These are phyloP conservation scores for Scleroderma citrinum DNA, from an alignment of 768 basidiomycete species.

Conservation along the genomic window DNA sequence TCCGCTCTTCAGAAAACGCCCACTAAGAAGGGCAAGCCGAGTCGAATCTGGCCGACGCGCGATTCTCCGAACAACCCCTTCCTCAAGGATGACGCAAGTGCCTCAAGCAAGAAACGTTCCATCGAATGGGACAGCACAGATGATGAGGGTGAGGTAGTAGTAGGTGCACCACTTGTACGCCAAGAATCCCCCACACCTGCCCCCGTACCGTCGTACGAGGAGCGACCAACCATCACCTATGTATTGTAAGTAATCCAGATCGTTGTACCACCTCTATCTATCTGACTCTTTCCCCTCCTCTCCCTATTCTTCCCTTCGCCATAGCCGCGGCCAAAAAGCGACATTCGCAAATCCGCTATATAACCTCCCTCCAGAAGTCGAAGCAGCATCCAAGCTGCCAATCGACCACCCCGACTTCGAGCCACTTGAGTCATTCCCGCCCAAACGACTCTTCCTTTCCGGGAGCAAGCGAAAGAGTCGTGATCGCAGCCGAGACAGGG, in stretches of 20 bases:
- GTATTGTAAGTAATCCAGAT: constrained; percentile 56
- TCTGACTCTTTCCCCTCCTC: constrained; percentile 3
- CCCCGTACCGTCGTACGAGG: constrained; percentile 31
- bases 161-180: constrained; percentile 28
- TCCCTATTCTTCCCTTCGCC: neutral
- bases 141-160: constrained; percentile 29
- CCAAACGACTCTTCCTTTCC: constrained; percentile 51
- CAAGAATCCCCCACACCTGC: constrained; percentile 32
- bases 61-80: constrained; percentile 75
- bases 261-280: neutral
- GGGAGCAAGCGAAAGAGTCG: constrained; percentile 22
- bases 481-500: constrained; percentile 19
- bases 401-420: constrained; percentile 62
- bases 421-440: constrained; percentile 47
- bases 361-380: constrained; percentile 38
- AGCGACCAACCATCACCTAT: constrained; percentile 60
- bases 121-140: constrained; percentile 30
- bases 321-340: constrained; percentile 62
- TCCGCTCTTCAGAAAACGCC: constrained; percentile 15
- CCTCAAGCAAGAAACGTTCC: constrained; percentile 13
- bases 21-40: constrained; percentile 37
- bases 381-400: constrained; percentile 46
- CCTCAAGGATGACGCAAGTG: constrained; percentile 37
- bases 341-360: constrained; percentile 61
- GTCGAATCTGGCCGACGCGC: constrained; percentile 33